Base-by-base conservation (phyloP, 2,329 filamentous ascomycete genomes). In the Colletotrichum destructivum region DNA sequence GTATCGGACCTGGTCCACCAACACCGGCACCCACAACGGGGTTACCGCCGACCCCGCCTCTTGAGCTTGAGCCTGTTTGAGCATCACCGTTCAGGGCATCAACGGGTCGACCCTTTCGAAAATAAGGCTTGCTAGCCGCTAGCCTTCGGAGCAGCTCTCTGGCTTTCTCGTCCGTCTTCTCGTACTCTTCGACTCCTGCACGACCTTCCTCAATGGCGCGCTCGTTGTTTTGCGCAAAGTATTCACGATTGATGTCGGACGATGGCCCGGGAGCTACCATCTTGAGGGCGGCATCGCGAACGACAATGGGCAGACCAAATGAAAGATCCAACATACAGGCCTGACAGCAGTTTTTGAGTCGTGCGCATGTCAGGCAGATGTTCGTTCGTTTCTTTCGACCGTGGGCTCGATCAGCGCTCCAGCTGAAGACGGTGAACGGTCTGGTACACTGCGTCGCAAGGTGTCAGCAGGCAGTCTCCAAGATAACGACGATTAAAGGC, bases 281-380 rank as follows among this genome's bases (percentile, higher is more conserved):
- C 86, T 98, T 98, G 74, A 99, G 87, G 6, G 97, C 96, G 3
- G 96, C 96, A 86, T 99, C 96, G 79, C 96, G 91, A 70, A 99
- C 94, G 16, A 95, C 93, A 78, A 99, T 97, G 13, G 96, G 96
- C 38, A 99, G 87, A 31, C 96, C 97, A 79, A 98, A 99, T 15
- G 94, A 96, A 72, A 99, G 85, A 87, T 99, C 96, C 64, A 99
- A 92, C 94, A 98, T 98, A 86, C 96, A 99, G 84, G 93, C 96
- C 85, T 99, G 96, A 80, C 96, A 99, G 86, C 96, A 98, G 85
- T 99, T 99, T 84, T 99, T 99, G 75, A 98, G 88, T 55, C 96
- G 93, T 26, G 96, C 96, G 86, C 96, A 99, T 51, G 96, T 99
- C 31, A 99, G 88, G 82, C 96, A 99, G 78, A 98, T 97, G 78